Evolutionary conservation across 1,284 basidiomycete genomes (phyloP), one percentile per base, ranked within the genome.

Genomic region (Tetrapyrgos nigripes): DNA sequence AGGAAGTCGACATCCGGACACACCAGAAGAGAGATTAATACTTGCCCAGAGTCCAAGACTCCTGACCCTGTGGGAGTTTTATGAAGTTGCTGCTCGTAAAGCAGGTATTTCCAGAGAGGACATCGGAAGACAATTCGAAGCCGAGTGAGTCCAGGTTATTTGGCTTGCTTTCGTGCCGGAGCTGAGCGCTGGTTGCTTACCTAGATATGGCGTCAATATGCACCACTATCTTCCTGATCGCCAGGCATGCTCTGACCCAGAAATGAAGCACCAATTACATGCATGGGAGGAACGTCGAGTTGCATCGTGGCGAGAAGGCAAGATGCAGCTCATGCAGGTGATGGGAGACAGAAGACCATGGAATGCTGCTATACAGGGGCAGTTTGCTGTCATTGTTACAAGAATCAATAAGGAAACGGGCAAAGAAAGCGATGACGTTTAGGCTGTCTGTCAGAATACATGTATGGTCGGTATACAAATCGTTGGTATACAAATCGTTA

Each of bases 121-220:
- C 40, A 24, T 52, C 5, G 50, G 50, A n/a, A 33, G 26, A 11
- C 50, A 52, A 33, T 52, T 52, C 24, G 50, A 52, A 27, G 50
- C 50, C 19, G 50, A 52, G 50, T 52, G 37, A 9, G 50, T n/a
- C 23, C 21, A n/a, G 37, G 6, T 23, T 24, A 40, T 40, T 40
- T 8, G 14, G 37, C 21, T 8, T 4, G 21, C n/a, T 40, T 21
- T 24, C 21, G 13, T 37, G 28, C 50, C 5, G 3, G 24, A 19
- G 11, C 3, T 11, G 31, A 33, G 14, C 19, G 14, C 37, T 8
- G 17, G 17, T 40, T n/a, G n/a, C n/a, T 26, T n/a, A 27, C 24
- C 17, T 26, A 52, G 33, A 40, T 52, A 23, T 19, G 37, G 33
- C 6, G 31, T 52, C 31, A 31, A 37, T 21, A 40, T 40, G 37